Percentiles rank a stretch among this genome's conserved stretches.
These are phyloP conservation scores for Scheffersomyces titani DNA, from an alignment of 1,139 yeast species.

Conservation along the genomic window DNA sequence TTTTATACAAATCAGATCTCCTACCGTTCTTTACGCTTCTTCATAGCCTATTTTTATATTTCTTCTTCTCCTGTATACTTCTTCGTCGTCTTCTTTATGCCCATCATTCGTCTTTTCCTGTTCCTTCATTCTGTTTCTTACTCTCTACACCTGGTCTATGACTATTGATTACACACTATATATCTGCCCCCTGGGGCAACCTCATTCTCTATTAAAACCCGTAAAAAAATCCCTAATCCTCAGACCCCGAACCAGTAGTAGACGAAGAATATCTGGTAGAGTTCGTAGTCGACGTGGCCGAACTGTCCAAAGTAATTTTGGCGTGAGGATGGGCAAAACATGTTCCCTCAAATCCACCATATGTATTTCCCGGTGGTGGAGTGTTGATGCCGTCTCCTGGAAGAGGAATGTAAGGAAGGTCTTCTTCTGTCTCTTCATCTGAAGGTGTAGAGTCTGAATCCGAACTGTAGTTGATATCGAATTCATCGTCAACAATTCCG, in stretches of 20 bases:
- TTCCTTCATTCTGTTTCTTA: not conserved
- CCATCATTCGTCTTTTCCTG: not conserved
- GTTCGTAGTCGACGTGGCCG: constrained; percentile 4
- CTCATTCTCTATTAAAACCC: not conserved
- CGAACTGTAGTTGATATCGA: constrained; percentile 24
- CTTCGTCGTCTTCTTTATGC: not conserved
- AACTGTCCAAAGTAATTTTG: constrained; percentile 25
- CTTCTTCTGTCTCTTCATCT: constrained; percentile 14
- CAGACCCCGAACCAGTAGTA: constrained; percentile 6
- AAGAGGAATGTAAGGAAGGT: constrained; percentile 24
- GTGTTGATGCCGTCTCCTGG: constrained; percentile 31
- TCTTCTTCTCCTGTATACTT: not conserved
- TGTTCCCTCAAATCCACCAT: constrained; percentile 30
- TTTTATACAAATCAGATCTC: no score
- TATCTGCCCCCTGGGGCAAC: not conserved
- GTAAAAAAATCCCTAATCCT: not conserved
- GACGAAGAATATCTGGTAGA: constrained; percentile 7
- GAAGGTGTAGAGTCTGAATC: constrained; percentile 15
- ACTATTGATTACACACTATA: not conserved
- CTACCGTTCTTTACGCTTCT: no score
- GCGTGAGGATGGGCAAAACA: constrained; percentile 47
- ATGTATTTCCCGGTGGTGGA: constrained; percentile 27
- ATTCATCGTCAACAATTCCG: constrained; percentile 19
- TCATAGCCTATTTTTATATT: no score
- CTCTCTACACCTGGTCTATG: not conserved